Percentiles rank a stretch among this genome's conserved stretches.
phyloP scores from a whole-genome alignment of 108 stramenopile species.

The Nannochloropsis granulata region DNA sequence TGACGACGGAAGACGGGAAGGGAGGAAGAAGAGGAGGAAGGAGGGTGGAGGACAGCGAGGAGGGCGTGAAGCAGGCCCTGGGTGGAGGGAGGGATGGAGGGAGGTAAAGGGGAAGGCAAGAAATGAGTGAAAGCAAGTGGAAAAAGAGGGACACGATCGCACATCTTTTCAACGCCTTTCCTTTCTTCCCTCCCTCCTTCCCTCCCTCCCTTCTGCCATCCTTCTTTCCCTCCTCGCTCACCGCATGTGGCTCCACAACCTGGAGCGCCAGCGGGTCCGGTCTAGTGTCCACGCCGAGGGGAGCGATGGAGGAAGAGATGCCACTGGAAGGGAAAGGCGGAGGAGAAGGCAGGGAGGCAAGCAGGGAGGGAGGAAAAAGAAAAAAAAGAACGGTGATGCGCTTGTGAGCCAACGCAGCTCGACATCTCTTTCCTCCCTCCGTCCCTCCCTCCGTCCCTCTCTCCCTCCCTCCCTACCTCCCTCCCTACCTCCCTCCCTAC shows the following conservation, averaged over 20 bases:
- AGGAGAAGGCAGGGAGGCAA: neutral
- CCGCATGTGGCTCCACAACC: no score
- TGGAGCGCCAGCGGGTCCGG: neutral
- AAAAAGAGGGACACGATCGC: no score
- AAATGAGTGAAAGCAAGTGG: no score
- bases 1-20: neutral
- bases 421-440: neutral
- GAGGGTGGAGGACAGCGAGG: neutral
- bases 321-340: neutral
- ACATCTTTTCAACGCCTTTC: no score
- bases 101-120: no score
- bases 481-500: neutral
- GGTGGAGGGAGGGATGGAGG: neutral
- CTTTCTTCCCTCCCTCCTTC: no score
- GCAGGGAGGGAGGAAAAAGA: neutral
- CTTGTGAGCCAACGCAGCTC: no score
- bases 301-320: neutral
- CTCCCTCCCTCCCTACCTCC: neutral
- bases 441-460: neutral
- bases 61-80: neutral
- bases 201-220: no score
- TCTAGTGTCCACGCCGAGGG: neutral
- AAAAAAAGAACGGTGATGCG: no score
- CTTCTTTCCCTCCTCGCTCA: neutral
- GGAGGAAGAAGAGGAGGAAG: neutral